Conservation (phyloP, 805 yeast genomes). For the Lipomyces kockii region DNA sequence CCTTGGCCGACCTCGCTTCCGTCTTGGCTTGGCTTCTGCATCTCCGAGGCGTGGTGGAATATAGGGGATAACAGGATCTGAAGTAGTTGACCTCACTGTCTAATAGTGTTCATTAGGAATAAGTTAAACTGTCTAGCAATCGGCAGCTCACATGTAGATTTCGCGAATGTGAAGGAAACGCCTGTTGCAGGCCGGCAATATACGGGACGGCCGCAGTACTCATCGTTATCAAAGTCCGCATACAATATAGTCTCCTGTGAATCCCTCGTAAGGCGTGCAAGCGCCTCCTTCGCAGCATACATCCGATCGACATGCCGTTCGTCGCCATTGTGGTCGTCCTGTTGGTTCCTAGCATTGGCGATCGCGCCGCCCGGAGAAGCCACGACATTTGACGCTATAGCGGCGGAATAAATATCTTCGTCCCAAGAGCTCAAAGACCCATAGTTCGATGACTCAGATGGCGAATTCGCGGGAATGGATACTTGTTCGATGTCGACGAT, state of each 20-base stretch:
- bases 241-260: neutral
- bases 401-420: neutral
- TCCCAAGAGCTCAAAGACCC: constrained; percentile 4
- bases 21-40: neutral
- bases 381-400: neutral
- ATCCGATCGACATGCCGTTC: neutral
- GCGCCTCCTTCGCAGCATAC: constrained; percentile 2
- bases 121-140: neutral
- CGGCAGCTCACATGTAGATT: neutral
- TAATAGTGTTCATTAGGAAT: neutral
- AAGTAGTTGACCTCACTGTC: constrained; percentile 1
- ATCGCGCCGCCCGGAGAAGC: neutral
- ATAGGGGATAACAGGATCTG: neutral
- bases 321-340: neutral
- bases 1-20: constrained; percentile 3
- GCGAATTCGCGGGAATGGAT: neutral
- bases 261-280: neutral
- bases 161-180: neutral
- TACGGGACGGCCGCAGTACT: neutral
- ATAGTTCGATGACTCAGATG: constrained; percentile 1
- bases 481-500: neutral
- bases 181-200: neutral
- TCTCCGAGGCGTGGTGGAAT: neutral
- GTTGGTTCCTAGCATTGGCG: neutral
- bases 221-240: neutral